Conservation (phyloP, 2,329 filamentous ascomycete species). For the Myrmaecium sp. region DNA sequence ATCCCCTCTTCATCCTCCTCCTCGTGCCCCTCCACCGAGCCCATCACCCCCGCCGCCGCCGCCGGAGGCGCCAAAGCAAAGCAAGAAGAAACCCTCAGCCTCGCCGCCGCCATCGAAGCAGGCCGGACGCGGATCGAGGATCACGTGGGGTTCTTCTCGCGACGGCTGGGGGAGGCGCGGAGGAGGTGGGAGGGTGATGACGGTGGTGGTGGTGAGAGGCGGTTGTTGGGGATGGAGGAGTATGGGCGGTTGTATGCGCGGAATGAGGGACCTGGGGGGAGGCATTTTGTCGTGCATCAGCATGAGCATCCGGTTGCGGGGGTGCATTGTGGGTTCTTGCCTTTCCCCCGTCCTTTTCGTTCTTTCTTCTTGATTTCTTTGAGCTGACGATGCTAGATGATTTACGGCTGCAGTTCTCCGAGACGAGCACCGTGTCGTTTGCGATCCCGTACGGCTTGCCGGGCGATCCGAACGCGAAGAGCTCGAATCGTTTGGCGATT, state of each 20-base stretch:
- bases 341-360: background rate
- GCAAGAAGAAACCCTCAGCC: too few species aligned
- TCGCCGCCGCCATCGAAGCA: constrained; percentile 36
- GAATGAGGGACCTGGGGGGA: constrained; percentile 28
- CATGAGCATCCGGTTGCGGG: constrained; percentile 57
- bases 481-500: constrained; percentile 25
- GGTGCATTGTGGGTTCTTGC: constrained; percentile 30
- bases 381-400: constrained; percentile 36
- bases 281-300: constrained; percentile 51
- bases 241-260: constrained; percentile 31
- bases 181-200: constrained; percentile 6
- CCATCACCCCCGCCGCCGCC: too few species aligned
- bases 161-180: constrained; percentile 20
- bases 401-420: constrained; percentile 51
- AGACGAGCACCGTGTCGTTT: constrained; percentile 46
- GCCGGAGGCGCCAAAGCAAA: too few species aligned
- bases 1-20: too few species aligned
- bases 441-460: constrained; percentile 27
- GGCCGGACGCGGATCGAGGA: constrained; percentile 30
- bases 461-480: constrained; percentile 23
- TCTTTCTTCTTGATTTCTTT: background rate
- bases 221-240: constrained; percentile 23
- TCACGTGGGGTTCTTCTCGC: constrained; percentile 31
- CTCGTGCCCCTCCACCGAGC: too few species aligned
- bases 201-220: too few species aligned